Evolutionary conservation across 1,284 basidiomycete genomes (phyloP).

Genomic region (Exobasidium rhododendri): DNA sequence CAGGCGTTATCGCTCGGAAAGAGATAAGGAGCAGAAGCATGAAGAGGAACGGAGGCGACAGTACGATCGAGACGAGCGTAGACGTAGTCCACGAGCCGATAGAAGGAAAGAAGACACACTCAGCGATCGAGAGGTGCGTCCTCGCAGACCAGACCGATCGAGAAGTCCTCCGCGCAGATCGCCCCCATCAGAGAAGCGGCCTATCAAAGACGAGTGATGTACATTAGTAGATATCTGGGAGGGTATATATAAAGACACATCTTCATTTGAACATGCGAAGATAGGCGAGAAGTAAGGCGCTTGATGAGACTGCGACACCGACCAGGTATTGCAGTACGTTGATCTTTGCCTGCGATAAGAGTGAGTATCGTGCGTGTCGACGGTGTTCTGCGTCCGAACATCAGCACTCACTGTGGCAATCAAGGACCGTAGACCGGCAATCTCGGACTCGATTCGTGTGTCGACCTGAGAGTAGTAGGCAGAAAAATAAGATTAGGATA

Average conservation of each 20-base stretch:
- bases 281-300: slow-evolving; percentile 77
- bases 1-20: no score
- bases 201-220: background rate
- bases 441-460: slow-evolving; percentile 94
- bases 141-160: background rate
- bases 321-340: slow-evolving; percentile 49
- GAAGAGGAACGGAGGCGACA: no score
- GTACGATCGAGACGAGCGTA: background rate
- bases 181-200: background rate
- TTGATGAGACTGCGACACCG: slow-evolving; percentile 72
- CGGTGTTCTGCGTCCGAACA: background rate
- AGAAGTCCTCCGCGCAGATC: background rate
- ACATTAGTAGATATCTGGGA: background rate
- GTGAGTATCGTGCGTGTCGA: no score
- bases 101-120: background rate
- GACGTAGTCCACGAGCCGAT: background rate
- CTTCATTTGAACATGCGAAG: slow-evolving; percentile 9
- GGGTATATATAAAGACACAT: background rate
- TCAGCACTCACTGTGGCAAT: slow-evolving; percentile 66
- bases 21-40: no score
- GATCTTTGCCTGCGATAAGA: slow-evolving; percentile 65
- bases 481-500: background rate
- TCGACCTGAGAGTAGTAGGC: slow-evolving; percentile 62
- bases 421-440: slow-evolving; percentile 79
- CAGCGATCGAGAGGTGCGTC: background rate